Evolutionary conservation across 257 asterid species (phyloP), one percentile per base, ranked within the genome.

Genomic region (Euphrasia confusa): DNA sequence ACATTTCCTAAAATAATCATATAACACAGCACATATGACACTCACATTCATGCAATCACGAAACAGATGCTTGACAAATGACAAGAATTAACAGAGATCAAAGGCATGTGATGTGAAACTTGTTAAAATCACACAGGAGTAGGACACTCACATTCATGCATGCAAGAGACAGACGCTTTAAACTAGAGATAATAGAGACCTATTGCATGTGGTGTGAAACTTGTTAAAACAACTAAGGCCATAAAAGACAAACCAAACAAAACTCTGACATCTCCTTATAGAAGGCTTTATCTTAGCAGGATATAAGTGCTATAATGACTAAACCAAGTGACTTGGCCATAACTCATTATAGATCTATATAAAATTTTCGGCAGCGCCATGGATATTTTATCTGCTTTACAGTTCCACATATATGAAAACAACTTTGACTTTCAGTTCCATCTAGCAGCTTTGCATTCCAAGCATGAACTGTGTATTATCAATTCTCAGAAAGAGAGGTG

Each of bases 391-490:
- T 37, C 12, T 37, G 45, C 35, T 45, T 10, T 30, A 33, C n/a
- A 53, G 26, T 49, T 45, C 63, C 30, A 68, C 37, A 61, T 30
- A 54, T 33, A 8, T 40, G 7, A 58, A 10, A n/a, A 48, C 26
- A 30, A 42, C 47, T 40, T 28, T 53, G 4, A 17, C 32, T 55
- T 56, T 21, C 33, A 49, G 50, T n/a, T n/a, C n/a, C 47, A 57
- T 70, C 61, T 17, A 24, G 27, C 21, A 57, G 57, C 64, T 58
- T 49, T 2, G 42, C 12, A 27, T 44, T 30, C 56, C 33, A 13
- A 26, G 58, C 47, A 44, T 37, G 21, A 33, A 59, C 32, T 26
- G 32, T 61, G 13, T 13, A 15, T 15, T 15, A n/a, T 49, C 61
- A 49, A 28, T 58, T 32, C 47, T 32, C 54, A 54, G 59, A 21